A percentile compares a stretch with the other conserved stretches of the same genome.
These are phyloP conservation scores for Geum urbanum DNA, from an alignment of 306 rosid genomes.

Conservation along the genomic window DNA sequence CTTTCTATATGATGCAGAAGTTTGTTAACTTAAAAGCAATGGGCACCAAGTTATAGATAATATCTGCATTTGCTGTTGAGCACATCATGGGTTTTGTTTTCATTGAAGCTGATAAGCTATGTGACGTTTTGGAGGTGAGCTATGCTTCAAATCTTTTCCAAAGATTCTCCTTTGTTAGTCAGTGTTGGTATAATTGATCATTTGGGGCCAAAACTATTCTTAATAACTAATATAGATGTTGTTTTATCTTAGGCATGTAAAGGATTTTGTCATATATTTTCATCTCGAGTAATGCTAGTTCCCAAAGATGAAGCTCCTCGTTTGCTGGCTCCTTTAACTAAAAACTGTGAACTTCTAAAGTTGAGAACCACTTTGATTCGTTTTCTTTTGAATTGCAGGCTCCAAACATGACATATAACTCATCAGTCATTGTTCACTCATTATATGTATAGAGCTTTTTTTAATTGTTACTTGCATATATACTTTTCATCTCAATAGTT, in stretches of 20 bases:
- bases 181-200: constrained; percentile 7
- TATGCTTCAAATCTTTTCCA: not conserved
- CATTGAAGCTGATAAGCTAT: constrained; percentile 78
- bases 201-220: constrained; percentile 3
- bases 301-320: constrained; percentile 69
- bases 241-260: constrained; percentile 62
- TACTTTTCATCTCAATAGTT: too few relatives aligned
- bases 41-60: constrained; percentile 67
- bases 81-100: constrained; percentile 77
- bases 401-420: too few relatives aligned
- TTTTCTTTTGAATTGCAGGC: too few relatives aligned
- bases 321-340: constrained; percentile 49
- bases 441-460: too few relatives aligned
- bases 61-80: constrained; percentile 82
- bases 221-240: not conserved
- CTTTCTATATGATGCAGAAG: constrained; percentile 91
- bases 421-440: too few relatives aligned
- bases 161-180: constrained; percentile 17
- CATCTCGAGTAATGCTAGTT: constrained; percentile 58
- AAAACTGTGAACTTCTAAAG: constrained; percentile 53
- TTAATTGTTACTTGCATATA: too few relatives aligned
- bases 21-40: constrained; percentile 65
- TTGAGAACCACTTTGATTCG: too few relatives aligned
- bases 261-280: constrained; percentile 67
- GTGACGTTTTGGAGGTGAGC: constrained; percentile 70